A percentile compares a stretch with the other conserved stretches of the same genome.
phyloP scores from a whole-genome alignment of 495 filamentous ascomycete species.

The Glonium stellatum region DNA sequence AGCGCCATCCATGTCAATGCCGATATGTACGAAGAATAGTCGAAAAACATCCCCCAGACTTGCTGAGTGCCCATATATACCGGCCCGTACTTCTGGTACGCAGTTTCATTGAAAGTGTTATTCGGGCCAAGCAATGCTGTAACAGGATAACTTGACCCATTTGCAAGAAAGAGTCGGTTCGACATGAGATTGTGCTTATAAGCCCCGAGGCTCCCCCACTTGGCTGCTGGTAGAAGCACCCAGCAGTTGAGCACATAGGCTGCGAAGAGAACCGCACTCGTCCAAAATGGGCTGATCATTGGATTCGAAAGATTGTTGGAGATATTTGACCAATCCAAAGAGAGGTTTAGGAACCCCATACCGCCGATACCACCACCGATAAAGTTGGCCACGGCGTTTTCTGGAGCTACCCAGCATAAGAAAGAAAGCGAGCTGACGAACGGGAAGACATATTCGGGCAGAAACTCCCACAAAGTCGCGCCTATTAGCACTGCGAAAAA shows the following conservation, averaged over 20 bases:
- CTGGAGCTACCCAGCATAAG: constrained; percentile 55
- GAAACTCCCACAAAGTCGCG: constrained; percentile 52
- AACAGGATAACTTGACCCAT: constrained; percentile 46
- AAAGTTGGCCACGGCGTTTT: constrained; percentile 50
- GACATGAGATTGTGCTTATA: constrained; percentile 49
- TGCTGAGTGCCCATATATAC: constrained; percentile 49
- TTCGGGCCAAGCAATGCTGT: constrained; percentile 42
- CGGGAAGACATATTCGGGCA: constrained; percentile 53
- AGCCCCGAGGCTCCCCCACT: constrained; percentile 47
- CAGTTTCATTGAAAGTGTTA: constrained; percentile 47
- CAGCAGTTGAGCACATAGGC: constrained; percentile 51
- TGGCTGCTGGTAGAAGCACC: constrained; percentile 49
- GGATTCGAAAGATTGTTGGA: constrained; percentile 43
- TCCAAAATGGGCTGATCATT: constrained; percentile 51
- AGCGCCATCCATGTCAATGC: constrained; percentile 51
- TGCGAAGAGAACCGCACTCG: constrained; percentile 46
- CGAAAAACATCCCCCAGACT: constrained; percentile 52
- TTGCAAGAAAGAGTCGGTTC: constrained; percentile 45
- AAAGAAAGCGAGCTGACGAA: constrained; percentile 52
- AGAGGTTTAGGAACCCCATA: constrained; percentile 53
- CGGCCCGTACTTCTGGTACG: constrained; percentile 44
- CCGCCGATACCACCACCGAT: constrained; percentile 51
- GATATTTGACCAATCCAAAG: constrained; percentile 52
- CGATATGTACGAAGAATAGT: constrained; percentile 50
- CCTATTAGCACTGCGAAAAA: constrained; percentile 48